Evolutionary conservation across 1,139 yeast genomes (phyloP).

Genomic region (Magnusiomyces ingens): DNA sequence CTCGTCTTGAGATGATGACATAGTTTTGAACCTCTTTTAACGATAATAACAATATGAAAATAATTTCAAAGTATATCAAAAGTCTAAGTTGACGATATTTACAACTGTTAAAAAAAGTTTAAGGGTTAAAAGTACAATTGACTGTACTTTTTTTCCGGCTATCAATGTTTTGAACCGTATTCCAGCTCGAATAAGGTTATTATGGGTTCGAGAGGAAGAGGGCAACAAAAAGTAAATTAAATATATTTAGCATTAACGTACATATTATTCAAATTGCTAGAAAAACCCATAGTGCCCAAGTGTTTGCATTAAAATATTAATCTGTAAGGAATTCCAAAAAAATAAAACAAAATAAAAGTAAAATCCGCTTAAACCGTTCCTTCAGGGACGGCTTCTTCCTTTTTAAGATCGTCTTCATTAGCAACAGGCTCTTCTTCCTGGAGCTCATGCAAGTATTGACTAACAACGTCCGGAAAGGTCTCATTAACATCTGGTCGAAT

Average conservation of each 20-base stretch:
- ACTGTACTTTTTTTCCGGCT: no score
- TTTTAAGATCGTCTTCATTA: slow-evolving; percentile 8
- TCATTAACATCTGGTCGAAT: slow-evolving; percentile 22
- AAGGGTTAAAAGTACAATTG: neutral
- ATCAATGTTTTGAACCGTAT: no score
- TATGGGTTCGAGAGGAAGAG: no score
- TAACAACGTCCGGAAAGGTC: slow-evolving; percentile 8
- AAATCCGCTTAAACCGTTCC: slow-evolving; percentile 8
- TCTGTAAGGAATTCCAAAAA: no score
- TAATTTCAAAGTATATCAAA: no score
- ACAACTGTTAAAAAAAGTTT: neutral
- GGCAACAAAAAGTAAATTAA: neutral
- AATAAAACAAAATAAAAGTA: neutral
- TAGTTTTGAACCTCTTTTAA: no score
- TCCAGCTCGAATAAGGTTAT: no score
- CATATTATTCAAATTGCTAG: neutral
- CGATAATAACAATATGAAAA: no score
- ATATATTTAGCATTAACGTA: neutral
- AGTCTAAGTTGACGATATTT: neutral
- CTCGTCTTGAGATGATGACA: no score
- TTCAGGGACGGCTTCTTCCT: slow-evolving; percentile 1
- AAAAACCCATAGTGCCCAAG: neutral
- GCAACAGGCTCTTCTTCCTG: slow-evolving; percentile 12
- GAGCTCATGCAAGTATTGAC: slow-evolving; percentile 7
- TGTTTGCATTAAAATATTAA: neutral